Evolutionary conservation across 148 eudicot species (phyloP).

Genomic region (Rhododendron simsii): DNA sequence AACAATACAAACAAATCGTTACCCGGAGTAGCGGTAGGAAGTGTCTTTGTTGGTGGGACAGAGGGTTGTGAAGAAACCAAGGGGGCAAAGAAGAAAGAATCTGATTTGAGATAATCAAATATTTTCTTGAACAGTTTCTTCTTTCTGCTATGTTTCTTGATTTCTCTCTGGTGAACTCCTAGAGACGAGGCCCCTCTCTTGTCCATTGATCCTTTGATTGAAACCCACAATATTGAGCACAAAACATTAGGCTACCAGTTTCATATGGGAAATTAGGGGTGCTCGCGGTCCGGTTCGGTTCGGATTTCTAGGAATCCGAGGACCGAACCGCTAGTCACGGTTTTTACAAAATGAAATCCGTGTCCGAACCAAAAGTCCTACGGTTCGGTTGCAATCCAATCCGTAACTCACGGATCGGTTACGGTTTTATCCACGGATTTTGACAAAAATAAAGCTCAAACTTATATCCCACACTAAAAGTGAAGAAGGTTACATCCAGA

Average conservation of each 20-base stretch:
- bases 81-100: conserved; percentile 31
- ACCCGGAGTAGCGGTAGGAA: conserved; percentile 9
- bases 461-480: too few species aligned
- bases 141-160: conserved; percentile 16
- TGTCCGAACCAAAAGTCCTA: too few species aligned
- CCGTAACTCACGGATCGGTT: too few species aligned
- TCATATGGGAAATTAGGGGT: not conserved
- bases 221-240: not conserved
- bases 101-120: conserved; percentile 22
- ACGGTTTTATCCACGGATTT: too few species aligned
- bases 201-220: conserved; percentile 27
- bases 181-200: conserved; percentile 6
- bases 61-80: conserved; percentile 16
- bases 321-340: too few species aligned
- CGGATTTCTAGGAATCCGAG: too few species aligned
- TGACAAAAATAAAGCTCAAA: too few species aligned
- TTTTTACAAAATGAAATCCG: too few species aligned
- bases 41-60: not conserved
- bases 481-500: too few species aligned
- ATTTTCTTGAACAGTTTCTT: conserved; percentile 20
- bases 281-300: too few species aligned
- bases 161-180: conserved; percentile 11
- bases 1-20: not conserved
- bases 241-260: not conserved
- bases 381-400: too few species aligned